Evolutionary conservation across 352 stramenopile species (phyloP).

Genomic region (Peronospora farinosa): DNA sequence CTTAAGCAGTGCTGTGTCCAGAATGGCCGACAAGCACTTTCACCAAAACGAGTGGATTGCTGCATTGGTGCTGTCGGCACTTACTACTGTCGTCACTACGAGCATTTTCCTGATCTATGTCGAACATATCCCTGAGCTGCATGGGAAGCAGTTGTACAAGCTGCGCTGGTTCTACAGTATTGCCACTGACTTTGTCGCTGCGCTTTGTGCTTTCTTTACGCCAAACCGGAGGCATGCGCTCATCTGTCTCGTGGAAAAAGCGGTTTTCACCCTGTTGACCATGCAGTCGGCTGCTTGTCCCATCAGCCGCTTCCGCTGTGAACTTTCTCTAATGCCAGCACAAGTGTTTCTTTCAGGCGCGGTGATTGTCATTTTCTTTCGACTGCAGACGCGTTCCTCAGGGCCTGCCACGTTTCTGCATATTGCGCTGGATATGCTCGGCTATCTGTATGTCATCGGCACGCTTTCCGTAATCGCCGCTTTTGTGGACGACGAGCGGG

Average conservation of each 20-base stretch:
- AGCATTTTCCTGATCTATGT: conserved; percentile 40
- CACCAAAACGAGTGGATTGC: conserved; percentile 42
- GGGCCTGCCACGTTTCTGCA: too few species aligned
- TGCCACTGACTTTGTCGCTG: conserved; percentile 49
- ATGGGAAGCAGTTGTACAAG: conserved; percentile 49
- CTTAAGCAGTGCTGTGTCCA: conserved; percentile 30
- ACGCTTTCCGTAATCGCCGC: conserved; percentile 54
- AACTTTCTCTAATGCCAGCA: conserved; percentile 37
- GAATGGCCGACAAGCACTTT: conserved; percentile 38
- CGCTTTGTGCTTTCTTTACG: conserved; percentile 46
- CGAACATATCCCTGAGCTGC: conserved; percentile 37
- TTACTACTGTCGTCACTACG: conserved; percentile 30
- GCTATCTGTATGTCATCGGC: not conserved
- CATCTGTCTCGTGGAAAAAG: conserved; percentile 61
- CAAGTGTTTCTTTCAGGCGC: conserved; percentile 48
- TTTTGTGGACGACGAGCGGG: conserved; percentile 55
- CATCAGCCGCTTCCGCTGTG: conserved; percentile 68
- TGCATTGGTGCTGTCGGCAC: conserved; percentile 32
- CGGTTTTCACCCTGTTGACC: conserved; percentile 59
- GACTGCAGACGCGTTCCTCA: conserved; percentile 25
- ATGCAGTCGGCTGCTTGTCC: conserved; percentile 62
- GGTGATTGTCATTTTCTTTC: conserved; percentile 54
- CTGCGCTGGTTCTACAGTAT: conserved; percentile 54
- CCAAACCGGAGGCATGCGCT: conserved; percentile 65
- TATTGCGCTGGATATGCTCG: too few species aligned